Evolutionary conservation across 345 rosid genomes (phyloP).

Genomic region (Sonneratia alba): DNA sequence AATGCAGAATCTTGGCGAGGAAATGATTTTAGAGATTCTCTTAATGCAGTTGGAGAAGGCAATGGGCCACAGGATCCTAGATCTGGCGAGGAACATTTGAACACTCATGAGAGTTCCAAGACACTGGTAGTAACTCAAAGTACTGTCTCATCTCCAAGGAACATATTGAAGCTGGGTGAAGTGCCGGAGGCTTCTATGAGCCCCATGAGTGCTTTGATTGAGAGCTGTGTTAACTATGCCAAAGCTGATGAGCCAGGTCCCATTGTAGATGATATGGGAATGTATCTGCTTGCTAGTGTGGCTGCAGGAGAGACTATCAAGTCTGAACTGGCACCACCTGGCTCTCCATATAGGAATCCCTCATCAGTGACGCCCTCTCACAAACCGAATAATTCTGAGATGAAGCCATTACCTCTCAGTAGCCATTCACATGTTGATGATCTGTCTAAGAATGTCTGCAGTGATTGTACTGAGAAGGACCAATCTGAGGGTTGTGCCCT

Average conservation of each 20-base stretch:
- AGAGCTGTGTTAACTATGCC: constrained; percentile 69
- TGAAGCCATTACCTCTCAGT: constrained; percentile 14
- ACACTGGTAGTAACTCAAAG: constrained; percentile 34
- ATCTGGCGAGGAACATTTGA: constrained; percentile 34
- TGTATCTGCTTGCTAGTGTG: constrained; percentile 92
- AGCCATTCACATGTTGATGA: constrained; percentile 8
- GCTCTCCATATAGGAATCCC: constrained; percentile 33
- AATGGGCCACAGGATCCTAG: constrained; percentile 35
- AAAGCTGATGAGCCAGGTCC: constrained; percentile 40
- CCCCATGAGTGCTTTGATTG: constrained; percentile 76
- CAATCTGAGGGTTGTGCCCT: constrained; percentile 13
- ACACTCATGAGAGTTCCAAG: constrained; percentile 26
- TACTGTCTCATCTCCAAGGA: constrained; percentile 29
- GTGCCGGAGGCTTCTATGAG: constrained; percentile 50
- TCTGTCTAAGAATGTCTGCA: constrained; percentile 19
- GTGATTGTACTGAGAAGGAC: constrained; percentile 27
- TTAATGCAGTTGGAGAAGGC: constrained; percentile 37
- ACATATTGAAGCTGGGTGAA: constrained; percentile 37
- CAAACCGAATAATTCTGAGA: constrained; percentile 25
- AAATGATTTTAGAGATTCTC: constrained; percentile 51
- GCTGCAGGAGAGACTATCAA: constrained; percentile 81
- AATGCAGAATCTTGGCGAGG: constrained; percentile 54
- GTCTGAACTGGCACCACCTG: constrained; percentile 46
- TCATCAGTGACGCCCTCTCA: constrained; percentile 24
- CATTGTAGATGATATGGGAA: constrained; percentile 74